Base-by-base conservation (phyloP, 1,284 basidiomycete genomes). In the Ustilago nuda region DNA sequence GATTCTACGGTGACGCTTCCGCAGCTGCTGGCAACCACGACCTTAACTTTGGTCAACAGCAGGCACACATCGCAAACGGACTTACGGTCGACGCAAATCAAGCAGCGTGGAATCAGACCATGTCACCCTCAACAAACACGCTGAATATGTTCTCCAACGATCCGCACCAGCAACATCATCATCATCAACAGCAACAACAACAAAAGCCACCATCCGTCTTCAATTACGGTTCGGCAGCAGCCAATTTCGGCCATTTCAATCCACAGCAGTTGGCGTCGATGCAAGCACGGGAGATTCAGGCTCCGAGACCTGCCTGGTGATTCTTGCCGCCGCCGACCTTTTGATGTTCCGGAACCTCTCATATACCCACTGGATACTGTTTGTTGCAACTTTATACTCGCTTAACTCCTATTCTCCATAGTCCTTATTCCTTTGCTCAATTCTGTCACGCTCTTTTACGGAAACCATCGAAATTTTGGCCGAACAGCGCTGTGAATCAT, bases 211-310 rank as follows among this genome's bases (percentile, higher is more conserved):
- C 53, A 61, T 54, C 62, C 39, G 66, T 32, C 17, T 67, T 72
- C 54, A 56, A 41, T 13, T 72, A 67, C 48, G 39, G 27, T 30
- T 23, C 48, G 17, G 36, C 63, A 32, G 43, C 62, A 7, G 56
- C 59, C 12, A 63, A 70, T 13, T 76, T 72, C 41, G 68, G 65
- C 0, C 73, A 76, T 43, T 76, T 71, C 36, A 70, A 66, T 39
- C 73, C 73, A 7, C 73, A 76, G n/a, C 73, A 76, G 30, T 17
- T 76, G 45, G 61, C 63, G 1, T 27, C 27, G 3, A 55, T 60
- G 52, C 63, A 70, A 43, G 60, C 62, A 17, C 72, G 70, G 43
- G 72, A 75, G 56, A 75, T 75, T 53, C 66, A 66, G 46, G 66
- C 66, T 15, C 67, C 72, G 13, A 33, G 72, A 46, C 72, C 67